Evolutionary conservation across 2,329 filamentous ascomycete genomes (phyloP).

Genomic region (Fulvia fulva): DNA sequence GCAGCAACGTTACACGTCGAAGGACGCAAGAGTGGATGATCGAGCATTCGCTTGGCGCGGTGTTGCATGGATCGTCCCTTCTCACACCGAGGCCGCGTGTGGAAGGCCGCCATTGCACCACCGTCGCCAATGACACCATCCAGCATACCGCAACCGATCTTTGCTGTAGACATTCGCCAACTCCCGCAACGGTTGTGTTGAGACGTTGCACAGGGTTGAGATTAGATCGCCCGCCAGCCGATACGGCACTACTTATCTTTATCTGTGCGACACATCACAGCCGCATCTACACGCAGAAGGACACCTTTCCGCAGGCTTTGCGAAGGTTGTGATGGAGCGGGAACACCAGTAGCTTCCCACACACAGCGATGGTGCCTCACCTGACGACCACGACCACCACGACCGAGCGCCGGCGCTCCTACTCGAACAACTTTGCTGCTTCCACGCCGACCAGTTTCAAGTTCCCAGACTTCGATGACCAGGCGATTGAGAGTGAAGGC

Average conservation of each 20-base stretch:
- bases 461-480: slow-evolving; percentile 45
- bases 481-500: slow-evolving; percentile 20
- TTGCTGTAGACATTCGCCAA: neutral
- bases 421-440: slow-evolving; percentile 20
- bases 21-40: neutral
- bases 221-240: slow-evolving; percentile 3
- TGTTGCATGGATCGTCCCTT: neutral
- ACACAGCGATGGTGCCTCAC: slow-evolving; percentile 25
- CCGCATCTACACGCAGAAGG: neutral
- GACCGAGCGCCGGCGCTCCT: slow-evolving; percentile 27
- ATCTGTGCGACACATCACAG: neutral
- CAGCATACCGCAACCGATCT: neutral
- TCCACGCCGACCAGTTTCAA: slow-evolving; percentile 27
- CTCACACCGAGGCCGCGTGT: neutral
- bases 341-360: neutral
- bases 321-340: slow-evolving; percentile 8
- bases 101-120: neutral
- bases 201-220: neutral
- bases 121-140: neutral
- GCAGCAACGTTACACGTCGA: neutral
- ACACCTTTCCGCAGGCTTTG: neutral
- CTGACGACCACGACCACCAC: slow-evolving; percentile 17
- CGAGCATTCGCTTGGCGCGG: neutral
- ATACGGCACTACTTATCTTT: neutral
- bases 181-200: neutral